Conservation (phyloP, 305 asterid genomes). For the Vinca major region DNA sequence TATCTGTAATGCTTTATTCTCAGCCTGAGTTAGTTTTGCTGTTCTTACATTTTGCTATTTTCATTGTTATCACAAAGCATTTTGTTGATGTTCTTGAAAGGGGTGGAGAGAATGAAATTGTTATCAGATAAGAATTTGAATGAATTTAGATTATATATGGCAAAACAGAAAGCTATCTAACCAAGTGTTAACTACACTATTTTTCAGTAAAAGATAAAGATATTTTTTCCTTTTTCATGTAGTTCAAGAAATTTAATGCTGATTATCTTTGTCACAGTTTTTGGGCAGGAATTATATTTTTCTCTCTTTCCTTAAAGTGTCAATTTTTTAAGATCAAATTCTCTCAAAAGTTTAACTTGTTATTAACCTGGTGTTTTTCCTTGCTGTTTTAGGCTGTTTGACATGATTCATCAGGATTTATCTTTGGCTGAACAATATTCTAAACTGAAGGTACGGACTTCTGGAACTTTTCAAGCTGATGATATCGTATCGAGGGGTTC, state of each 20-base stretch:
- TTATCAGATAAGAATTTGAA: neutral
- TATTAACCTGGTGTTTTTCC: slow-evolving; percentile 1
- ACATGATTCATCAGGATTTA: slow-evolving; percentile 84
- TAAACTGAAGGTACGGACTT: slow-evolving; percentile 61
- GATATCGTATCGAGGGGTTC: neutral
- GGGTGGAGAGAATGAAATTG: neutral
- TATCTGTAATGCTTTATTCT: slow-evolving; percentile 60
- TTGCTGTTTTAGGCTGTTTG: slow-evolving; percentile 59
- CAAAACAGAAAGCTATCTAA: neutral
- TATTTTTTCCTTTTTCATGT: neutral
- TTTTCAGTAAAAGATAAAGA: neutral
- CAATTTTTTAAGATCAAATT: neutral
- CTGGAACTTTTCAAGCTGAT: slow-evolving; percentile 14
- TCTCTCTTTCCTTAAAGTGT: neutral
- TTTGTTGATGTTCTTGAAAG: neutral
- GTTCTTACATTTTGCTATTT: neutral
- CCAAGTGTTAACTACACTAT: neutral
- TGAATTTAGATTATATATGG: slow-evolving; percentile 6
- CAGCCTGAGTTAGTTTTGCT: slow-evolving; percentile 17
- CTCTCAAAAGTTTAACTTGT: neutral
- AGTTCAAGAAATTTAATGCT: neutral
- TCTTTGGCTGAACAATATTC: slow-evolving; percentile 86
- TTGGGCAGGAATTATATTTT: neutral
- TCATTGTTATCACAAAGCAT: neutral
- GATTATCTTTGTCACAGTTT: neutral